Conservation (phyloP, 1,284 basidiomycete genomes). For the Austroboletus rostrupii region DNA sequence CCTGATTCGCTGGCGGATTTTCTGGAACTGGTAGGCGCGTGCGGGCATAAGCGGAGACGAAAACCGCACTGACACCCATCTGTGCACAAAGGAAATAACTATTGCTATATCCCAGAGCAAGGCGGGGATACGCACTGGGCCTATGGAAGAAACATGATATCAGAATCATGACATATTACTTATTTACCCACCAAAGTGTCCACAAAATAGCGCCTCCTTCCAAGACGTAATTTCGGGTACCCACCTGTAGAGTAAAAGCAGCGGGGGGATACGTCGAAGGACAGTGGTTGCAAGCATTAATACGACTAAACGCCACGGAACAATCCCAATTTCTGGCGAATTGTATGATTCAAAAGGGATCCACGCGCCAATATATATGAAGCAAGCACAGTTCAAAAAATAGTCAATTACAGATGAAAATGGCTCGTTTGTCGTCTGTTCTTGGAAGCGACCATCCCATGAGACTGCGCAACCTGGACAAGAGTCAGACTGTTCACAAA, state of each 20-base stretch:
- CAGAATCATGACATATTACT: not conserved
- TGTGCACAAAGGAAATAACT: conserved; percentile 21
- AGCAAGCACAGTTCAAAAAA: conserved; percentile 80
- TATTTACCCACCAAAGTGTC: conserved; percentile 70
- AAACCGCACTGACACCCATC: conserved; percentile 84
- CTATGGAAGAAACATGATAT: conserved; percentile 28
- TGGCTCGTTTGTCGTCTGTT: conserved; percentile 77
- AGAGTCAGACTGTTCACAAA: not conserved
- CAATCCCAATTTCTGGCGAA: conserved; percentile 58
- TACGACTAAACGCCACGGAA: conserved; percentile 68
- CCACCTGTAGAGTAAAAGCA: conserved; percentile 73
- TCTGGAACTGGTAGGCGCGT: conserved; percentile 60
- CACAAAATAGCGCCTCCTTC: conserved; percentile 77
- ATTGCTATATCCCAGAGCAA: not conserved
- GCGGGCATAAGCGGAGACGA: conserved; percentile 77
- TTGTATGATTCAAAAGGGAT: conserved; percentile 75
- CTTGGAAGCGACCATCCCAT: conserved; percentile 92
- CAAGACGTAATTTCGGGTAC: conserved; percentile 82
- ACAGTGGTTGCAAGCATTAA: conserved; percentile 66
- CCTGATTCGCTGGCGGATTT: conserved; percentile 57
- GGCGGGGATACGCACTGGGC: conserved; percentile 45
- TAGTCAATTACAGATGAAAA: conserved; percentile 90
- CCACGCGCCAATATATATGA: conserved; percentile 91
- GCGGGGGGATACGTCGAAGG: conserved; percentile 72
- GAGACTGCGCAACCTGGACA: conserved; percentile 75